Base-by-base conservation (phyloP, 495 filamentous ascomycete species). In the Trichocladium antarcticum region DNA sequence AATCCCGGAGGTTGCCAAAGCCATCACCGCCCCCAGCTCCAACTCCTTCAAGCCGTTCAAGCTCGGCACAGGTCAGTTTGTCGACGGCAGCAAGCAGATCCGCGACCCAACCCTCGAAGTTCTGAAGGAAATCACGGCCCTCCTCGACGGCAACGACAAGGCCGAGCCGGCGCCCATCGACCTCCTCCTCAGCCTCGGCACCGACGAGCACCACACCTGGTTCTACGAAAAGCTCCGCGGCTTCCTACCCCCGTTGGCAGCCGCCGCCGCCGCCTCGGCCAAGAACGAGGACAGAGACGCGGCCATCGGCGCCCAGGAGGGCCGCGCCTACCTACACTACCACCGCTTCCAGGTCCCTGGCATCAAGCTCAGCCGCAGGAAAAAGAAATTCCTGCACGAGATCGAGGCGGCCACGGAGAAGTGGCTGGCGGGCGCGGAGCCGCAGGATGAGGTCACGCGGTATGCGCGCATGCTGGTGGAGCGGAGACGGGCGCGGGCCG, bases 1-100 rank as follows among this genome's bases (percentile, higher is more conserved):
- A 5, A 63, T 65, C 29, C 60, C 62, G 1, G 60, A 65, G 10
- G 60, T 65, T 7, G 62, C 62, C 42, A 65, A 65, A 36, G 62
- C 62, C 41, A 61, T 65, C 37, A 65, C 62, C 6, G 57, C 60
- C 0, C 62, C 62, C 0, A 52, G 50, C 15, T 51, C 54, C 35
- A 52, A 54, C 11, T 55, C 54, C 0, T 65, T 63, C 57, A 65
- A 65, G 41, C 62, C 62, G 4, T 65, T 65, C 60, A 57, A 55
- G 36, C 57, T 65, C 15, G 57, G 60, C n/a, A 48, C 55, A 0
- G 62, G 55, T 14, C 55, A 63, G 19, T 65, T 63, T 22, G 62
- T 65, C 32, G 62, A 65, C 50, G 62, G 62, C 44, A 65, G 62
- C 54, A 60, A 58, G 27, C 51, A 60, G 37, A 58, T 65, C 22